Evolutionary conservation across 371 early-diverging fungal species (phyloP), one percentile per base, ranked within the genome.

Genomic region (Actinomucor elegans): DNA sequence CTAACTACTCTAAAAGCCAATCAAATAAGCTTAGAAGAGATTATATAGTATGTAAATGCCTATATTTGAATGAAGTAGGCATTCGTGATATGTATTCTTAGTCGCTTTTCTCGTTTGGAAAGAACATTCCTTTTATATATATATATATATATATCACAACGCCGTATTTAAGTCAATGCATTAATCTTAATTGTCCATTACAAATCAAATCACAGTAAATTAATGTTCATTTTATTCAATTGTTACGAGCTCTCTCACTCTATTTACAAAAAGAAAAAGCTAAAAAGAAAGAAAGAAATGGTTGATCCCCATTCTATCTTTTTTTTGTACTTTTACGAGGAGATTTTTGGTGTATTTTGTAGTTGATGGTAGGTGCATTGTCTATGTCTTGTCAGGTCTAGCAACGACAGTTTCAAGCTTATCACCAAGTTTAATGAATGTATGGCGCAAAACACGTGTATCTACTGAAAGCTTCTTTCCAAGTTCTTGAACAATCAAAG

Each of bases 371-470:
- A 14, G 5, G 27, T 17, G 15, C 14, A 17, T 15, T 10, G 14
- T 35, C 38, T 73, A 60, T 59, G 81, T 79, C 59, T 83, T 80
- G 51, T 86, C 86, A 29, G 84, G 83, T 48, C 84, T 73, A 5
- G 67, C 71, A 47, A 84, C 70, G 27, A 81, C 61, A 37, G 77
- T 75, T 50, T 84, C 81, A 18, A 86, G 68, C 48, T 80, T 85
- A 46, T 85, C 84, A 6, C 90, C 91, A 11, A 87, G 58, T 57
- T 89, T 90, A 40, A 93, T 71, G 32, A 91, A 75, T 18, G 86
- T 86, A 56, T 88, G 89, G 21, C 91, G 83, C 41, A 90, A 79
- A 4, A 93, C 91, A 47, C 86, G 81, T 38, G 91, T 83, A 64
- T 91, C 89, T 45, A 83, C 80, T 29, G 71, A 61, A 36, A 90